Conservation (phyloP, 2,329 filamentous ascomycete species). For the Aspergillus brunneoviolaceus region DNA sequence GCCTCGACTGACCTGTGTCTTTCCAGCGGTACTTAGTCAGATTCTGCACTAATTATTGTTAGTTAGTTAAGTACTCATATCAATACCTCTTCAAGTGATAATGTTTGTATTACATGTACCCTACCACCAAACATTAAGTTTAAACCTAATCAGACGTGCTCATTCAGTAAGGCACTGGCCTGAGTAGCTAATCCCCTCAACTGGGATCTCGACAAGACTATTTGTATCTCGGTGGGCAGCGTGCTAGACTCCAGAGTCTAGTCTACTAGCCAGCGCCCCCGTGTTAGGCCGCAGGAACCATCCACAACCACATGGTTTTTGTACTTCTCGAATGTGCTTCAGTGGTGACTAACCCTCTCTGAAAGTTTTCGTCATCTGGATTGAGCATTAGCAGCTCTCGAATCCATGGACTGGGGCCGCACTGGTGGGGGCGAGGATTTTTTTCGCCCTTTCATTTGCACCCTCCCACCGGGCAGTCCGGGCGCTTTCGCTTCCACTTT, state of each 20-base stretch:
- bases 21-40: not conserved
- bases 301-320: constrained; percentile 4
- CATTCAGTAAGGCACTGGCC: too few relatives aligned
- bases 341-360: constrained; percentile 3
- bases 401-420: constrained; percentile 17
- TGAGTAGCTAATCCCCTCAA: too few relatives aligned
- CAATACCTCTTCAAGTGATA: not conserved
- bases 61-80: too few relatives aligned
- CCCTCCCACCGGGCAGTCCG: constrained; percentile 1
- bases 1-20: not conserved
- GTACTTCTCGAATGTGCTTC: constrained; percentile 4
- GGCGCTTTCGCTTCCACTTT: constrained; percentile 1
- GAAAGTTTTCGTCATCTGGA: not conserved
- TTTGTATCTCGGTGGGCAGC: not conserved
- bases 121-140: too few relatives aligned
- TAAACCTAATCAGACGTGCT: too few relatives aligned
- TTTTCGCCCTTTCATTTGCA: constrained; percentile 3
- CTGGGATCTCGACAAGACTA: not conserved
- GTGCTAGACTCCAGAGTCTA: not conserved
- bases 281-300: not conserved
- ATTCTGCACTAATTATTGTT: too few relatives aligned
- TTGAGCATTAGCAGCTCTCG: constrained; percentile 9
- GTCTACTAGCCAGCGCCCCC: not conserved
- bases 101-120: too few relatives aligned
- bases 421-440: constrained; percentile 14